These are phyloP conservation scores for Ophiocordyceps unilateralis DNA, from an alignment of 2,329 filamentous ascomycete genomes.

Conservation along the genomic window DNA sequence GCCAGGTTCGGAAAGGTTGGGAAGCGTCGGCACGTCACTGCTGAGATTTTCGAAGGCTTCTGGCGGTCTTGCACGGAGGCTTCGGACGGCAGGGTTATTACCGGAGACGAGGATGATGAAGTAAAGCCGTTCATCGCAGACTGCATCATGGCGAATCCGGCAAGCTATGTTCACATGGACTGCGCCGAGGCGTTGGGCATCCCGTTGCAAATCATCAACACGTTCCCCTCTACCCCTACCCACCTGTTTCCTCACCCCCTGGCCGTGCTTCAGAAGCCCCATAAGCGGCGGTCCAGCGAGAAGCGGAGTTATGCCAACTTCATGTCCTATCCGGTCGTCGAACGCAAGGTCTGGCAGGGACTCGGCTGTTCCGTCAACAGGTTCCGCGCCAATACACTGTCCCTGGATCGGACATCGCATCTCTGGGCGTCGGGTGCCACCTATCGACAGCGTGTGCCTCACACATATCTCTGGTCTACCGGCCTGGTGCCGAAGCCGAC, in stretches of 20 bases:
- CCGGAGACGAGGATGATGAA: constrained; percentile 54
- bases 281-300: constrained; percentile 52
- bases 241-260: constrained; percentile 61
- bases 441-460: constrained; percentile 57
- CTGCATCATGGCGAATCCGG: constrained; percentile 74
- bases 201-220: constrained; percentile 77
- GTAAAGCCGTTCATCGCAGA: constrained; percentile 49
- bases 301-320: constrained; percentile 62
- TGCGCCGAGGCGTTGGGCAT: constrained; percentile 65
- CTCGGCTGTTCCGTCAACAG: constrained; percentile 63
- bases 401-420: constrained; percentile 56
- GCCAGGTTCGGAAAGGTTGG: constrained; percentile 59
- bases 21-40: constrained; percentile 50
- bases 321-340: constrained; percentile 63
- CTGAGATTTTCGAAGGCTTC: constrained; percentile 68
- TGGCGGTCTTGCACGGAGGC: constrained; percentile 64
- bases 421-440: constrained; percentile 62
- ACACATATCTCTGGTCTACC: constrained; percentile 58
- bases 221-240: constrained; percentile 65
- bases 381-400: constrained; percentile 52
- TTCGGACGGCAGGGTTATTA: constrained; percentile 45
- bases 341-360: constrained; percentile 86
- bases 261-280: constrained; percentile 28
- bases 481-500: constrained; percentile 47
- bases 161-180: constrained; percentile 61